phyloP scores from a whole-genome alignment of 257 asterid genomes.

The Fraxinus excelsior region DNA sequence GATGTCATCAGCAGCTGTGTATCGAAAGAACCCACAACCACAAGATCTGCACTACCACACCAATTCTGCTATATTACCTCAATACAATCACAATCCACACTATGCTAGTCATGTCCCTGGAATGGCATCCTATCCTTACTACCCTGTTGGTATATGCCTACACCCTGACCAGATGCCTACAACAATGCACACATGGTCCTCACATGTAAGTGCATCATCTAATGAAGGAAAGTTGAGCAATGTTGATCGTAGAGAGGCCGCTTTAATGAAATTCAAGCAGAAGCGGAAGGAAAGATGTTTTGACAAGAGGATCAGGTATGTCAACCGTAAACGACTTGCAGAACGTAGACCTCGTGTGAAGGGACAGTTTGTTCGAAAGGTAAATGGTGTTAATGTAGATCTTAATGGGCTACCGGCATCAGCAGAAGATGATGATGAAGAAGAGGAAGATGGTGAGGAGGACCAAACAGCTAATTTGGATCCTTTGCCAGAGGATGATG shows the following conservation, averaged over 20 bases:
- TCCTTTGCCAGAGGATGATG: background rate
- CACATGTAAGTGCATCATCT: constrained; percentile 45
- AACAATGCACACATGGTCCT: constrained; percentile 61
- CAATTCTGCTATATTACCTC: constrained; percentile 56
- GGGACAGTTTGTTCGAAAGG: constrained; percentile 96
- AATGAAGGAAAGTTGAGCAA: constrained; percentile 49
- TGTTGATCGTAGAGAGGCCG: constrained; percentile 83
- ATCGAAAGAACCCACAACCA: constrained; percentile 40
- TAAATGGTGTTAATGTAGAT: constrained; percentile 70
- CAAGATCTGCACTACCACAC: constrained; percentile 53
- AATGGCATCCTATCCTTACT: constrained; percentile 64
- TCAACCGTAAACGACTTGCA: constrained; percentile 84
- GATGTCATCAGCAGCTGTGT: constrained; percentile 51
- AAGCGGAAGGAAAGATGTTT: constrained; percentile 92
- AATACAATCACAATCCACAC: constrained; percentile 62
- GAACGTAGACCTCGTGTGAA: constrained; percentile 89
- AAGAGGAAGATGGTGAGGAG: background rate
- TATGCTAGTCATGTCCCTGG: constrained; percentile 61
- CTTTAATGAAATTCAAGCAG: constrained; percentile 86
- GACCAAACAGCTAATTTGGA: background rate
- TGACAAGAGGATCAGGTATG: constrained; percentile 93
- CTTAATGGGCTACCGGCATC: constrained; percentile 84
- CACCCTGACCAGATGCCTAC: constrained; percentile 72
- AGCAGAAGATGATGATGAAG: constrained; percentile 57
- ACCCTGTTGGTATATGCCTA: constrained; percentile 66